These are phyloP conservation scores for Phytophthora podocarpi DNA, from an alignment of 352 stramenopile species.

Conservation along the genomic window DNA sequence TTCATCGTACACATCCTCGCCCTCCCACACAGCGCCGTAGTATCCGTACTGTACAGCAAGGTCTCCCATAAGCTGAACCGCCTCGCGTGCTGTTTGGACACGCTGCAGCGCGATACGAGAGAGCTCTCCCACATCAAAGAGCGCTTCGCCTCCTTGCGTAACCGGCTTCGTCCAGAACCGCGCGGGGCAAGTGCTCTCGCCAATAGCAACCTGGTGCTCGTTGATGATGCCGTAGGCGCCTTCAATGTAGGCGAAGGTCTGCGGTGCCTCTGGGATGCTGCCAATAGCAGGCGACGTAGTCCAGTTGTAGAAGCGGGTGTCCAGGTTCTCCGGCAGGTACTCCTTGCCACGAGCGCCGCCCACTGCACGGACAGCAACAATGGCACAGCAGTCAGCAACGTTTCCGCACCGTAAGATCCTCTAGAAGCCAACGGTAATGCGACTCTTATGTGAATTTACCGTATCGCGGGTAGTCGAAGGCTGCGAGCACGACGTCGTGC, in stretches of 20 bases:
- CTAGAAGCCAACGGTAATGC: neutral
- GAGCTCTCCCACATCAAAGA: slow-evolving; percentile 90
- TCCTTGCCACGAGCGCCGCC: slow-evolving; percentile 59
- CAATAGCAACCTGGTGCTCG: slow-evolving; percentile 81
- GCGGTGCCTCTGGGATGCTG: slow-evolving; percentile 63
- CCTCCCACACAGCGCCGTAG: slow-evolving; percentile 91
- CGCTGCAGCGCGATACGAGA: slow-evolving; percentile 91
- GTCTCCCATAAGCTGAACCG: slow-evolving; percentile 93
- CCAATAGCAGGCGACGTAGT: slow-evolving; percentile 61
- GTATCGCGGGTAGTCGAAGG: slow-evolving; percentile 78
- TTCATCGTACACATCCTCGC: slow-evolving; percentile 59
- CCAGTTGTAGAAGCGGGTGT: slow-evolving; percentile 77
- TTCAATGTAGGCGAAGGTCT: slow-evolving; percentile 83
- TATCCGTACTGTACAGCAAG: slow-evolving; percentile 93
- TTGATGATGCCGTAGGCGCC: slow-evolving; percentile 87
- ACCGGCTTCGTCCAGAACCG: slow-evolving; percentile 64
- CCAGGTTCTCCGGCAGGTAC: slow-evolving; percentile 68
- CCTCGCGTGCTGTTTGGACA: slow-evolving; percentile 72
- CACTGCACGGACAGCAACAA: slow-evolving; percentile 38
- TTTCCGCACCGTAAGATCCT: neutral
- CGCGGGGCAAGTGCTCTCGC: slow-evolving; percentile 80
- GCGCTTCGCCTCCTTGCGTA: slow-evolving; percentile 78
- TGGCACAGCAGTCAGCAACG: neutral
- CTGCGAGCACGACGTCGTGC: slow-evolving; percentile 65
- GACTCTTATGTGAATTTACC: slow-evolving; percentile 30